Base-by-base conservation (phyloP, 2,329 filamentous ascomycete genomes). In the Calonectria henricotiae region DNA sequence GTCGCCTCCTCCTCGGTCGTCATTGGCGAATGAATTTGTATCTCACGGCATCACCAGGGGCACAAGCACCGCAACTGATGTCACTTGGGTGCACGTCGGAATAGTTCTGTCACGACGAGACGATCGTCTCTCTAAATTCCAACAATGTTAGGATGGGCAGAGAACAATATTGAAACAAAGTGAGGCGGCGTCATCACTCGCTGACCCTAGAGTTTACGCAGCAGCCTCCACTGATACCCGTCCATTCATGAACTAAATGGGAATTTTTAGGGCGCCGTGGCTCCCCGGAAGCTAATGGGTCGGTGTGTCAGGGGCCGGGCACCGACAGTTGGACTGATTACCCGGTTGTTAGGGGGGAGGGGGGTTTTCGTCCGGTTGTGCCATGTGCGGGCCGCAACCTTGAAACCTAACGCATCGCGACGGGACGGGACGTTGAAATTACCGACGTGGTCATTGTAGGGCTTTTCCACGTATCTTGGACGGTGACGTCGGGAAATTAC, bases 191-290 rank as follows among this genome's bases (percentile, higher is more conserved):
- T 23, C 43, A 46, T 46, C 43, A 46, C 11, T 23, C n/a, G 8
- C 43, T 46, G 43, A 46, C 51, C 20, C 20, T 20, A 39, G 20
- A 58, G 51, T 58, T 46, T 58, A 9, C 20, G 32, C 51, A 55
- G 51, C 51, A 12, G 51, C 51, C 32, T 58, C 51, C 51, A 58
- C 51, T 58, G 51, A 58, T 58, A 58, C n/a, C 51, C 51, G 51
- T n/a, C 51, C 51, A 32, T 17, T 23, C 35, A 58, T 58, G 20
- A 20, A 20, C 20, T 54, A 54, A 54, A 17, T 58, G 51, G 30
- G 51, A 39, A 58, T 25, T 58, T 20, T 32, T 23, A 37, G 13
- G 51, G 32, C 13, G 37, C 51, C 35, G 12, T 39, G 32, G 51
- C 51, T 39, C 51, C 51, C 32, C 51, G 35, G 51, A 58, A 37